Percentiles rank a stretch among this genome's conserved stretches.
phyloP scores from a whole-genome alignment of 306 rosid species.

The Ziziphus jujuba region DNA sequence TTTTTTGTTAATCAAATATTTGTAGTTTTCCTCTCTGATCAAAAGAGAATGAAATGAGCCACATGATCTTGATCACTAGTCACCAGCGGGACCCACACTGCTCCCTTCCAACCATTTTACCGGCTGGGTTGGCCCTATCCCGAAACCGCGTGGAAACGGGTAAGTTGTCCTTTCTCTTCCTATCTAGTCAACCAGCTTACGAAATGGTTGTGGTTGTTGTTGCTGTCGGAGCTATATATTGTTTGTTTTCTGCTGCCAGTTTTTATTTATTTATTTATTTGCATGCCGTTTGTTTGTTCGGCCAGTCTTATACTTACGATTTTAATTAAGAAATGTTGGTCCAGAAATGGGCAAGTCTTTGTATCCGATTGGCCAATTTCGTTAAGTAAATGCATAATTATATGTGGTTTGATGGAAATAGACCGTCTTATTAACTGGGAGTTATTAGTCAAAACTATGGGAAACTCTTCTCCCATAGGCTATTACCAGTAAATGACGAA shows the following conservation, averaged over 20 bases:
- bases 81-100: constrained; percentile 32
- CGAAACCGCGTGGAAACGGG: constrained; percentile 33
- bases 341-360: background rate
- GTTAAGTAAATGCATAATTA: too few species aligned
- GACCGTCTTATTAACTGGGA: too few species aligned
- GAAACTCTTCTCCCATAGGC: too few species aligned
- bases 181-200: constrained; percentile 9
- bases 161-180: constrained; percentile 5
- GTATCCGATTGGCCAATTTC: background rate
- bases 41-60: background rate
- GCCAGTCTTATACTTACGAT: background rate
- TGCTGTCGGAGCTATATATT: background rate
- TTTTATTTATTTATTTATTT: background rate
- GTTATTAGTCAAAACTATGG: too few species aligned
- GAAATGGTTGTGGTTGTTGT: background rate
- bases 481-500: too few species aligned
- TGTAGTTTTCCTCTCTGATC: background rate
- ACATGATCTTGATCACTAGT: background rate
- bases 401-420: too few species aligned
- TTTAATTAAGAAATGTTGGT: background rate
- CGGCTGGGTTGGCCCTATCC: constrained; percentile 32
- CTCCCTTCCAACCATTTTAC: constrained; percentile 56
- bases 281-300: background rate
- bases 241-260: background rate
- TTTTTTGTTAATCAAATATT: background rate